Conservation (phyloP, 2,329 filamentous ascomycete species). For the Colletotrichum noveboracense region DNA sequence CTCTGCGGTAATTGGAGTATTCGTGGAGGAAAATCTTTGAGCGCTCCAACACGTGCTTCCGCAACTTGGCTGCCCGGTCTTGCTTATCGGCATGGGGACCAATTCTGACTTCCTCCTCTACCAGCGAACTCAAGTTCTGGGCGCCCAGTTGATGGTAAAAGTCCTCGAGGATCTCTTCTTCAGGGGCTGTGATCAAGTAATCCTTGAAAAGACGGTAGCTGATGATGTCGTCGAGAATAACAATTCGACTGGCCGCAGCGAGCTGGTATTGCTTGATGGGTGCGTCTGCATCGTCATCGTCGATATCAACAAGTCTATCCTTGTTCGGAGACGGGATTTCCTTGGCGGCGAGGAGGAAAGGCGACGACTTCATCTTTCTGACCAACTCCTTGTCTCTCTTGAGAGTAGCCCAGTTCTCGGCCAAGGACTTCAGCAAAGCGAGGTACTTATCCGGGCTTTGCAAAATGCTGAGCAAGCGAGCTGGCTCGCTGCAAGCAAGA, state of each 20-base stretch:
- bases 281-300: conserved; percentile 66
- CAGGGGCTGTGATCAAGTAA: conserved; percentile 82
- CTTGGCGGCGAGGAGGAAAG: conserved; percentile 83
- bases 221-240: conserved; percentile 86
- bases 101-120: conserved; percentile 79
- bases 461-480: conserved; percentile 79
- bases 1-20: conserved; percentile 70
- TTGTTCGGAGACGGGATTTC: conserved; percentile 60
- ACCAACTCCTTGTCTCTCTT: conserved; percentile 82
- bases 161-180: conserved; percentile 84
- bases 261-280: conserved; percentile 81
- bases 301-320: conserved; percentile 53
- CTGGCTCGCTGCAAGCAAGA: conserved; percentile 84
- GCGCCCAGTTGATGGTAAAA: conserved; percentile 87
- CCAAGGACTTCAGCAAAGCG: conserved; percentile 79
- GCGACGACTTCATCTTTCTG: conserved; percentile 73
- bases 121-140: conserved; percentile 74
- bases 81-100: conserved; percentile 72
- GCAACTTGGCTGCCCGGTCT: conserved; percentile 69
- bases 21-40: conserved; percentile 89
- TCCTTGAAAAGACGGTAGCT: conserved; percentile 90
- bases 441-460: conserved; percentile 87
- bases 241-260: conserved; percentile 72
- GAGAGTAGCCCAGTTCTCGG: conserved; percentile 72
- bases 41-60: conserved; percentile 85